These are phyloP conservation scores for Hondaea fermentalgiana DNA, from an alignment of 108 stramenopile species.

Conservation along the genomic window DNA sequence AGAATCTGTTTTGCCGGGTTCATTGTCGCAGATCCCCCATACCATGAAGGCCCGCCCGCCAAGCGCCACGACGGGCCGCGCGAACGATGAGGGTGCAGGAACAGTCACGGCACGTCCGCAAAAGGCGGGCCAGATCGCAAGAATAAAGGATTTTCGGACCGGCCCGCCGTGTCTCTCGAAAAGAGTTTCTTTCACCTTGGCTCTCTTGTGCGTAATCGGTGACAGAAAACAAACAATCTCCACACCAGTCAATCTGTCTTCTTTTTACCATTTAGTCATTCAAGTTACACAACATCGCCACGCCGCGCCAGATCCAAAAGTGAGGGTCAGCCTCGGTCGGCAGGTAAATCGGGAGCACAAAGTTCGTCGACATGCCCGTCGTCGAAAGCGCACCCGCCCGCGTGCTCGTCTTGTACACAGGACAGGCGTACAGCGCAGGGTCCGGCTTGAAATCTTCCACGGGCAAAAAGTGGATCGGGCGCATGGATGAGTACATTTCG, in stretches of 20 bases:
- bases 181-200: no score
- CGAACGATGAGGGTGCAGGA: no score
- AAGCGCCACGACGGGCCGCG: no score
- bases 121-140: no score
- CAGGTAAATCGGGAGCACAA: slow-evolving; percentile 50
- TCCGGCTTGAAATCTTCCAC: background rate
- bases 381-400: slow-evolving; percentile 58
- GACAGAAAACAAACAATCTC: background rate
- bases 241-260: background rate
- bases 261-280: slow-evolving; percentile 25
- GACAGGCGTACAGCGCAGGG: slow-evolving; percentile 44
- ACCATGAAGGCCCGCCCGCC: no score
- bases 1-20: no score
- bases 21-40: no score
- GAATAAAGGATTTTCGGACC: no score
- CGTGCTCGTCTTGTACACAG: slow-evolving; percentile 57
- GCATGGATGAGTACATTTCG: slow-evolving; percentile 48
- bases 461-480: slow-evolving; percentile 50
- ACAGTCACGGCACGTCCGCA: no score
- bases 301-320: slow-evolving; percentile 48
- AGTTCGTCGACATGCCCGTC: slow-evolving; percentile 63
- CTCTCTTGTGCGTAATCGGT: background rate
- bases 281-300: slow-evolving; percentile 47
- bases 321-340: slow-evolving; percentile 41
- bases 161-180: no score